Percentiles rank a stretch among this genome's conserved stretches.
phyloP scores from a whole-genome alignment of 2,329 filamentous ascomycete genomes.

The Colletotrichum sansevieriae region DNA sequence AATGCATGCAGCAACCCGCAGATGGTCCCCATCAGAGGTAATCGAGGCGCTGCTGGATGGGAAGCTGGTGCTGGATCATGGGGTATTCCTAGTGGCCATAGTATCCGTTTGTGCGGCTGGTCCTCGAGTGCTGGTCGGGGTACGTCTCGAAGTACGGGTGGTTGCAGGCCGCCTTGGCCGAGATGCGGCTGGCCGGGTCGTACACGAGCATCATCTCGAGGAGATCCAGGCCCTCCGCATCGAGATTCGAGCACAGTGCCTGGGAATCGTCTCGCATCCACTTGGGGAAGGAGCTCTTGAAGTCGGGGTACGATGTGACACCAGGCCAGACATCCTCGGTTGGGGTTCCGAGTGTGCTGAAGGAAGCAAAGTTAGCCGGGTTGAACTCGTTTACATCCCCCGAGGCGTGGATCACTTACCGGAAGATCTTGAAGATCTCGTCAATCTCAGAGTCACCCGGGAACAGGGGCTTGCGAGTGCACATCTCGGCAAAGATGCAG shows the following conservation, averaged over 20 bases:
- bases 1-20: conserved; percentile 14
- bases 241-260: conserved; percentile 78
- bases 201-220: conserved; percentile 82
- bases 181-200: conserved; percentile 88
- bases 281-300: conserved; percentile 92
- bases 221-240: conserved; percentile 78
- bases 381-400: too few species aligned
- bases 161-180: conserved; percentile 86
- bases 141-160: conserved; percentile 82
- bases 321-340: conserved; percentile 87
- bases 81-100: conserved; percentile 40
- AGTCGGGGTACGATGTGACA: conserved; percentile 94
- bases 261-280: conserved; percentile 80
- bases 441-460: conserved; percentile 92
- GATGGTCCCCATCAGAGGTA: conserved; percentile 19
- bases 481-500: conserved; percentile 97
- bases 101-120: conserved; percentile 41
- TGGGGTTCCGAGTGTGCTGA: conserved; percentile 84
- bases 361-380: conserved; percentile 42
- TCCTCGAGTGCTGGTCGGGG: conserved; percentile 46
- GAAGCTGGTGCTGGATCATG: conserved; percentile 24
- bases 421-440: conserved; percentile 93
- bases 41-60: conserved; percentile 30
- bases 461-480: conserved; percentile 91
- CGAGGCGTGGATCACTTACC: conserved; percentile 62